Conservation (phyloP, 1,139 yeast species). For the Saccharomyces hybrid region DNA sequence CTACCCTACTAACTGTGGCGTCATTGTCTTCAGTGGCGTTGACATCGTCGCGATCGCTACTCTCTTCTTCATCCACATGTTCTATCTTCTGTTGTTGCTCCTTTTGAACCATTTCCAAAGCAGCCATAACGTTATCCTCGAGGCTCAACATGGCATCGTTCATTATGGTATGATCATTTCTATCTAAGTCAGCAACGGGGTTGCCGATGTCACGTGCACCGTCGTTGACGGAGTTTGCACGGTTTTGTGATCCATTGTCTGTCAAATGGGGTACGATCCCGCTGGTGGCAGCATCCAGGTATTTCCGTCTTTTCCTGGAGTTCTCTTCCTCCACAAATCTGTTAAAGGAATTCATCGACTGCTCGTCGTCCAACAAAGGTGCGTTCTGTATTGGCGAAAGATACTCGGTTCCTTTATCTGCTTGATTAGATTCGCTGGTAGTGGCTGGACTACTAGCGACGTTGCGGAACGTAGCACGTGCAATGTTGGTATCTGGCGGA, state of each 20-base stretch:
- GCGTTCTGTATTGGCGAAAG: constrained; percentile 7
- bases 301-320: constrained; percentile 14
- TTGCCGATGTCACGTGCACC: constrained; percentile 3
- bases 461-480: background rate
- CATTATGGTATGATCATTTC: constrained; percentile 25
- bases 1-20: background rate
- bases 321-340: constrained; percentile 23
- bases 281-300: constrained; percentile 17
- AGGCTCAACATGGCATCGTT: constrained; percentile 32
- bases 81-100: constrained; percentile 11
- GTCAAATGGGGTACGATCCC: constrained; percentile 4
- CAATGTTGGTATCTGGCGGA: constrained; percentile 9
- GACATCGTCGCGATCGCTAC: background rate
- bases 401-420: background rate
- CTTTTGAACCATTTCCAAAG: constrained; percentile 55
- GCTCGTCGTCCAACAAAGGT: constrained; percentile 8
- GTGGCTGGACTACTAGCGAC: background rate
- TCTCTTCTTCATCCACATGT: constrained; percentile 4
- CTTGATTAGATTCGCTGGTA: background rate
- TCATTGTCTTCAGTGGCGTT: background rate
- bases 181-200: constrained; percentile 30
- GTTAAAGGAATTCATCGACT: constrained; percentile 24
- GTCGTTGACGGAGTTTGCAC: background rate
- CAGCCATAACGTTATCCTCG: constrained; percentile 53
- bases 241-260: constrained; percentile 1